phyloP scores from a whole-genome alignment of 2,329 filamentous ascomycete species.

The Venturia oleaginea region DNA sequence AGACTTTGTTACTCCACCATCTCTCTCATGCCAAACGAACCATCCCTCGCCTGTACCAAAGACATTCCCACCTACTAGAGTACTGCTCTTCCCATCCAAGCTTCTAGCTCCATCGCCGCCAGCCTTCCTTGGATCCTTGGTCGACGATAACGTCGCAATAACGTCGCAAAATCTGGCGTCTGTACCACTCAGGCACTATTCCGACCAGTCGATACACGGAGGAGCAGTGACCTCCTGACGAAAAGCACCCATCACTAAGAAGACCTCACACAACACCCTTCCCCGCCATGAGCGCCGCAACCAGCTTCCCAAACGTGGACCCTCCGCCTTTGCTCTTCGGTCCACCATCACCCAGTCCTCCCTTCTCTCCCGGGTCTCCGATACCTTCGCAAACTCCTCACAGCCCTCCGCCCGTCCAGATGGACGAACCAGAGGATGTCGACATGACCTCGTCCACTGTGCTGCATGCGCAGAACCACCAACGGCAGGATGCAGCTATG shows the following conservation, averaged over 20 bases:
- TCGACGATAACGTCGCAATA: not conserved
- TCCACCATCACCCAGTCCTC: constrained; percentile 23
- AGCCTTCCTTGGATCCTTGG: not conserved
- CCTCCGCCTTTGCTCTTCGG: constrained; percentile 29
- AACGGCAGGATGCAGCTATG: constrained; percentile 14
- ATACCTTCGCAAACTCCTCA: constrained; percentile 9
- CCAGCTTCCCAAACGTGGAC: constrained; percentile 24
- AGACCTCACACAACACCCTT: not conserved
- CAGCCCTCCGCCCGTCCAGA: constrained; percentile 6
- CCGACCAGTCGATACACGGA: constrained; percentile 5
- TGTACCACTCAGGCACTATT: not conserved
- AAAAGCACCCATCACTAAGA: no score
- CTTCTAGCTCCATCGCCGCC: not conserved
- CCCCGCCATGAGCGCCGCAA: constrained; percentile 31
- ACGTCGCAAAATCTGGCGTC: not conserved
- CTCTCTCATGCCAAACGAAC: no score
- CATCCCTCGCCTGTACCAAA: no score
- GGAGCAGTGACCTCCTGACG: not conserved
- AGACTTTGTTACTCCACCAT: not conserved
- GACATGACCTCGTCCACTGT: constrained; percentile 29
- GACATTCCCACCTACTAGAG: no score
- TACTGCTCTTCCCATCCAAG: no score
- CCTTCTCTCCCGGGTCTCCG: constrained; percentile 16
- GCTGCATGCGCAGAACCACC: constrained; percentile 19
- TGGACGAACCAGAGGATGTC: constrained; percentile 21